Evolutionary conservation across 257 asterid species (phyloP).

Genomic region (Solanum rostratum): DNA sequence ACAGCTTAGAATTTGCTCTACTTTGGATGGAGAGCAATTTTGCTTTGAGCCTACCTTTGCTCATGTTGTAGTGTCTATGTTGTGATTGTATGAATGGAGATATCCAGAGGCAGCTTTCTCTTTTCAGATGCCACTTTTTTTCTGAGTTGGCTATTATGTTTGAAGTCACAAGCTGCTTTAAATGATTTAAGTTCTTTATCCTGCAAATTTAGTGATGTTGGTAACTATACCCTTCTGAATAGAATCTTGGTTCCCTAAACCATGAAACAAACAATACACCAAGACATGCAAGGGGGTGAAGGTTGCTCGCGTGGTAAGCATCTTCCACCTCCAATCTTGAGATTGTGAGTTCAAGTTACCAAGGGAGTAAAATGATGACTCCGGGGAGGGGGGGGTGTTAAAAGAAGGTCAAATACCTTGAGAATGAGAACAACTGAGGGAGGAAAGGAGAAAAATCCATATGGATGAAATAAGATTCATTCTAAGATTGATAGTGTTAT

Average conservation of each 20-base stretch:
- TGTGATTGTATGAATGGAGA: background rate
- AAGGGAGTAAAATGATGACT: background rate
- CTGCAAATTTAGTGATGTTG: background rate
- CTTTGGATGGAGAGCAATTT: background rate
- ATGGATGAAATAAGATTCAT: background rate
- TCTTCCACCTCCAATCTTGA: background rate
- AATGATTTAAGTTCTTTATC: background rate
- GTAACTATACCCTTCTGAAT: background rate
- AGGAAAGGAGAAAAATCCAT: background rate
- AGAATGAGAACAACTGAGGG: background rate
- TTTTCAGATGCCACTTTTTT: background rate
- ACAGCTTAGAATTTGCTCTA: background rate
- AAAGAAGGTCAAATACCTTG: no score
- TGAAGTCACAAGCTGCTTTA: background rate
- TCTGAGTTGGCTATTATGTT: background rate
- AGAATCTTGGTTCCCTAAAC: background rate
- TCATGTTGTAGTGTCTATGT: background rate
- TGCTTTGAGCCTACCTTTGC: background rate
- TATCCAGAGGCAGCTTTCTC: background rate
- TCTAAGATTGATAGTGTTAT: no score
- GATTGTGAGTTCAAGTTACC: background rate
- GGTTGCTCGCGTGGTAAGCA: background rate
- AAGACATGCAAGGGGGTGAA: background rate
- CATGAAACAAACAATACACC: background rate
- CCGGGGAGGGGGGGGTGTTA: fast-evolving